Base-by-base conservation (phyloP, 2,329 filamentous ascomycete species). In the Paecilomyces dactylethromorphus region DNA sequence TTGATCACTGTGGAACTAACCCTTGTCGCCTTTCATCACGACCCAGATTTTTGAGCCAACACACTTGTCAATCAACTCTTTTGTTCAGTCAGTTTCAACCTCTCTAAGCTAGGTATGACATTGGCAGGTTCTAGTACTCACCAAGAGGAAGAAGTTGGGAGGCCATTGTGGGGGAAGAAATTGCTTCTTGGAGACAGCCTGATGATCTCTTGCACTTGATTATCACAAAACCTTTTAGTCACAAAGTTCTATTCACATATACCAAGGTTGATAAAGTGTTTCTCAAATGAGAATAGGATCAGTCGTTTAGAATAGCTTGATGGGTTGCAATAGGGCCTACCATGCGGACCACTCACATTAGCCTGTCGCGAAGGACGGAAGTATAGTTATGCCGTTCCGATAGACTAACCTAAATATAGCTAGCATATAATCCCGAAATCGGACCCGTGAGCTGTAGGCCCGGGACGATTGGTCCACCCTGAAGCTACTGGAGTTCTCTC, bases 21-120 rank as follows among this genome's bases (percentile, higher is more conserved):
- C 94, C 82, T 97, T 97, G 74, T 97, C 94, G 65, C 92, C 91
- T 79, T 99, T 99, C 94, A 99, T 99, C 69, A 99, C 87, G 63
- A 99, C 92, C 92, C 93, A 97, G 76, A 99, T 97, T 69, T 89
- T 89, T 57, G 92, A 97, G 62, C 94, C 94, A 65, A 99, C 92
- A 74, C 94, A 99, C 78, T 97, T 97, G 81, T 99, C 94, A 76
- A 99, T 97, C 73, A 99, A 86, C 78, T 99, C 94, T 96, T 35
- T 57, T 45, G 2, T 51, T 59, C 39, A 53, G 62, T 72, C 64
- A 72, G 67, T 58, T 29, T 18, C 13, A 21, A 45, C 53, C 22
- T 1, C 26, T 15, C 15, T 12, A 21, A 24, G 6, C 3, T 18
- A 29, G 29, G 49, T 31, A 18, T 21, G 26, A 26, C 56, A 22